phyloP scores from a whole-genome alignment of 257 asterid species.

The Scutellaria barbata region DNA sequence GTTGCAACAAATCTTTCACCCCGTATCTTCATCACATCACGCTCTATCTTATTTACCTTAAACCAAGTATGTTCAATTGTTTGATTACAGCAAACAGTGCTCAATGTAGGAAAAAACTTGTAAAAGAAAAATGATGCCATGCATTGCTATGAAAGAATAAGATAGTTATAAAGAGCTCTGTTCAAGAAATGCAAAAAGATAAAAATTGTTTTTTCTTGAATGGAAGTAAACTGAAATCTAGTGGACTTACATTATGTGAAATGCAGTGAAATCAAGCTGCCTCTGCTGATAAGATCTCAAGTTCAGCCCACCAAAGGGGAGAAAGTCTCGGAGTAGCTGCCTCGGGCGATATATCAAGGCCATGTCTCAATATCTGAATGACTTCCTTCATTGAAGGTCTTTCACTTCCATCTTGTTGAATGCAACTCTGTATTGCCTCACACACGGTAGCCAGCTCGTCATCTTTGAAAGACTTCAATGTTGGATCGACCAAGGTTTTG shows the following conservation, averaged over 20 bases:
- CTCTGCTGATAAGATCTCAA: constrained; percentile 87
- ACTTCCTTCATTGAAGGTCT: constrained; percentile 77
- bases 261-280: constrained; percentile 55
- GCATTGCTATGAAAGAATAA: background rate
- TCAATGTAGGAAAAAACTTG: background rate
- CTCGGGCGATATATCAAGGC: constrained; percentile 66
- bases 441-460: constrained; percentile 62
- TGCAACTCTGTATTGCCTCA: constrained; percentile 72
- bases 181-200: constrained; percentile 1
- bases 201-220: background rate
- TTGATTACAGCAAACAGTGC: background rate
- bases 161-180: constrained; percentile 18
- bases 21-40: constrained; percentile 25
- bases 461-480: constrained; percentile 63
- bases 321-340: constrained; percentile 86
- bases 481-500: constrained; percentile 60
- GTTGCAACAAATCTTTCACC: constrained; percentile 16
- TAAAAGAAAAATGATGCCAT: constrained; percentile 19
- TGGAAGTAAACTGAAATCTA: constrained; percentile 2
- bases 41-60: constrained; percentile 23
- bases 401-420: constrained; percentile 54
- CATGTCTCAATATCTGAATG: constrained; percentile 53
- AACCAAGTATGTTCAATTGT: constrained; percentile 3
- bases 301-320: constrained; percentile 99
- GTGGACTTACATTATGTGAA: constrained; percentile 23